These are phyloP conservation scores for Moniliophthora roreri DNA, from an alignment of 1,284 basidiomycete genomes.

Conservation along the genomic window DNA sequence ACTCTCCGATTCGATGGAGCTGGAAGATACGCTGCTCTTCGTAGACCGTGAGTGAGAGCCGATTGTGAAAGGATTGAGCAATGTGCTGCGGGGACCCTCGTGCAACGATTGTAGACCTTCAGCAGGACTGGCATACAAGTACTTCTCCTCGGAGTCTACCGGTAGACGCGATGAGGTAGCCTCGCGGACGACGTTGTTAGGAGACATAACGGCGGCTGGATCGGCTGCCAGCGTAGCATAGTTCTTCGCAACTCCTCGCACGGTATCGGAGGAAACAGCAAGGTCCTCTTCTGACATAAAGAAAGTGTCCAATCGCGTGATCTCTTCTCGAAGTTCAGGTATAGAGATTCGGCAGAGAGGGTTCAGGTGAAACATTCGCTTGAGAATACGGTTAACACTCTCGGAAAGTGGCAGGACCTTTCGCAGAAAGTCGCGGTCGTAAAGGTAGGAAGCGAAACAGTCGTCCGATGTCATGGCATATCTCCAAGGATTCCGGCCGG, in stretches of 20 bases:
- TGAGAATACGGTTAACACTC: slow-evolving; percentile 54
- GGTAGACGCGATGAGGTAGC: slow-evolving; percentile 11
- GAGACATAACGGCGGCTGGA: slow-evolving; percentile 2
- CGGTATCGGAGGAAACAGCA: slow-evolving; percentile 29
- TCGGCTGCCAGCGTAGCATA: slow-evolving; percentile 10
- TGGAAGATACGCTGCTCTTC: slow-evolving; percentile 16
- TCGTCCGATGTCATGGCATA: slow-evolving; percentile 72
- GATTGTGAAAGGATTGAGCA: slow-evolving; percentile 13
- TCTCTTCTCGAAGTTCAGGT: slow-evolving; percentile 55
- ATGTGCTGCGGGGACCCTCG: slow-evolving; percentile 5
- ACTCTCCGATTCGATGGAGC: slow-evolving; percentile 31
- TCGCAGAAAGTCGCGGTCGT: slow-evolving; percentile 69
- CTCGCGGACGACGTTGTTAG: not conserved
- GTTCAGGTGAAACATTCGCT: slow-evolving; percentile 56
- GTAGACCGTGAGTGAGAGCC: slow-evolving; percentile 3
- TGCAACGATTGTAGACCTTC: slow-evolving; percentile 22
- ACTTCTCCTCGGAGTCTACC: slow-evolving; percentile 33
- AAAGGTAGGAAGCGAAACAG: slow-evolving; percentile 69
- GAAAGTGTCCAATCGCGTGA: slow-evolving; percentile 64
- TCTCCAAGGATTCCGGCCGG: slow-evolving; percentile 88
- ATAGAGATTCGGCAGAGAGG: slow-evolving; percentile 60
- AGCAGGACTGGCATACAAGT: slow-evolving; percentile 33
- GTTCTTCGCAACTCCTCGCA: slow-evolving; percentile 18
- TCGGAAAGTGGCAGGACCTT: slow-evolving; percentile 71
- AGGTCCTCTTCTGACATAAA: slow-evolving; percentile 61